Conservation (phyloP, 768 basidiomycete species). For the Lactifluus volemus region DNA sequence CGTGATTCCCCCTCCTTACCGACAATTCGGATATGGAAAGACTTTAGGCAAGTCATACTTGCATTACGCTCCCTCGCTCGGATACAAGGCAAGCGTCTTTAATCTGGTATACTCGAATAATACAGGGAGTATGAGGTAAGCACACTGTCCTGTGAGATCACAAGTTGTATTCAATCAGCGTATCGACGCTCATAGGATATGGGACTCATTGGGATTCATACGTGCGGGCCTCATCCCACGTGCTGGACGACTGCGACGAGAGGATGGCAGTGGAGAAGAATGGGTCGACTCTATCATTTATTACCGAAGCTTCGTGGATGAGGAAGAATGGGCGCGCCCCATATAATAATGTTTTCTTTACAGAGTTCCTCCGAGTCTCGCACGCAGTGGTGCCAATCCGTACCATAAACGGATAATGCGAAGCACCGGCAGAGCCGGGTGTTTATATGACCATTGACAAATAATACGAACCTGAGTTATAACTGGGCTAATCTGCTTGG, state of each 20-base stretch:
- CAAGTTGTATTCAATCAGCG: background rate
- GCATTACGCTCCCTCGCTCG: slow-evolving; percentile 70
- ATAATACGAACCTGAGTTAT: no score
- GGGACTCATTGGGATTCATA: slow-evolving; percentile 76
- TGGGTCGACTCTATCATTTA: slow-evolving; percentile 84
- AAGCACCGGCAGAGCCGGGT: no score
- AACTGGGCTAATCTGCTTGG: no score
- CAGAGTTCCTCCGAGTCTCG: no score
- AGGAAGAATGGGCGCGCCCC: slow-evolving; percentile 14
- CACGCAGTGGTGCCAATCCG: no score
- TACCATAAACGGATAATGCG: no score
- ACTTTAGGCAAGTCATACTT: slow-evolving; percentile 72
- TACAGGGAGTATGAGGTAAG: slow-evolving; percentile 57
- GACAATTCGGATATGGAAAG: slow-evolving; percentile 59
- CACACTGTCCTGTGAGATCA: background rate
- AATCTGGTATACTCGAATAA: slow-evolving; percentile 85
- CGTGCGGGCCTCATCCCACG: slow-evolving; percentile 70
- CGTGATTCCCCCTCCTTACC: slow-evolving; percentile 55
- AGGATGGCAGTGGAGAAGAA: slow-evolving; percentile 71
- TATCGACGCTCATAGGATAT: slow-evolving; percentile 40
- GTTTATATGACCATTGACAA: no score
- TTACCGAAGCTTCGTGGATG: slow-evolving; percentile 63
- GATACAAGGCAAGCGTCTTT: slow-evolving; percentile 74
- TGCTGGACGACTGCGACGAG: slow-evolving; percentile 60
- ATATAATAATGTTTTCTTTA: background rate